Percentiles rank a stretch among this genome's conserved stretches.
Evolutionary conservation across 1,139 yeast genomes (phyloP).

Genomic region (Yamadazyma sp.): DNA sequence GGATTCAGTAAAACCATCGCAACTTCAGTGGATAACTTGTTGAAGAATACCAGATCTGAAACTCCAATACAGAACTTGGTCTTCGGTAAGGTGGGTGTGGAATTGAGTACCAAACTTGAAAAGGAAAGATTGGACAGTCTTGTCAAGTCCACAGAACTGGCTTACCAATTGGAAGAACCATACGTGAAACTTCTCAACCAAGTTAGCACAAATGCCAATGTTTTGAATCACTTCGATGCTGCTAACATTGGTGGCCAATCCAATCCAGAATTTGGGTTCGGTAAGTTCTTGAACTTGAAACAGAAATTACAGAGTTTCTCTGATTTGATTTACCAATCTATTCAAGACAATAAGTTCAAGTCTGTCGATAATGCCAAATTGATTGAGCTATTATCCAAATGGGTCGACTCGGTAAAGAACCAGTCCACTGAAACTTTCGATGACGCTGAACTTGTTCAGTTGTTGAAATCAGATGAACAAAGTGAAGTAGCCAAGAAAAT

Average conservation of each 20-base stretch:
- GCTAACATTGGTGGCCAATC: slow-evolving; percentile 44
- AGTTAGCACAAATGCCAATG: slow-evolving; percentile 50
- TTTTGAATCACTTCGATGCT: slow-evolving; percentile 53
- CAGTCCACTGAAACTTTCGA: slow-evolving; percentile 21
- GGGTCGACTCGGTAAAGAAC: slow-evolving; percentile 52
- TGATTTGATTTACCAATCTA: slow-evolving; percentile 46
- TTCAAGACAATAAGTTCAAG: slow-evolving; percentile 50
- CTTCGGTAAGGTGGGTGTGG: slow-evolving; percentile 49
- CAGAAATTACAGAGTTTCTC: slow-evolving; percentile 52
- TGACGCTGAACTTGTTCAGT: slow-evolving; percentile 36
- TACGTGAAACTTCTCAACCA: slow-evolving; percentile 76
- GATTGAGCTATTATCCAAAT: slow-evolving; percentile 61
- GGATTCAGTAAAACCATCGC: slow-evolving; percentile 49
- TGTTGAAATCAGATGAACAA: slow-evolving; percentile 43
- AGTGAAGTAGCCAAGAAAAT: slow-evolving; percentile 40
- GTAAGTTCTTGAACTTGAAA: slow-evolving; percentile 62
- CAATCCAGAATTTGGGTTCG: slow-evolving; percentile 86
- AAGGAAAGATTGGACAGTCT: slow-evolving; percentile 25
- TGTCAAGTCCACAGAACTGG: slow-evolving; percentile 41
- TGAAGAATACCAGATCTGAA: slow-evolving; percentile 51
- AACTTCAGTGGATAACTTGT: slow-evolving; percentile 44
- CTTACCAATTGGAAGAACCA: slow-evolving; percentile 65
- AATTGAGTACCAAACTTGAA: slow-evolving; percentile 30
- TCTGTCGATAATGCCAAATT: slow-evolving; percentile 48
- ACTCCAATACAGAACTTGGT: slow-evolving; percentile 64